Evolutionary conservation across 2,329 filamentous ascomycete genomes (phyloP).

Genomic region (Xylariaceae sp.): DNA sequence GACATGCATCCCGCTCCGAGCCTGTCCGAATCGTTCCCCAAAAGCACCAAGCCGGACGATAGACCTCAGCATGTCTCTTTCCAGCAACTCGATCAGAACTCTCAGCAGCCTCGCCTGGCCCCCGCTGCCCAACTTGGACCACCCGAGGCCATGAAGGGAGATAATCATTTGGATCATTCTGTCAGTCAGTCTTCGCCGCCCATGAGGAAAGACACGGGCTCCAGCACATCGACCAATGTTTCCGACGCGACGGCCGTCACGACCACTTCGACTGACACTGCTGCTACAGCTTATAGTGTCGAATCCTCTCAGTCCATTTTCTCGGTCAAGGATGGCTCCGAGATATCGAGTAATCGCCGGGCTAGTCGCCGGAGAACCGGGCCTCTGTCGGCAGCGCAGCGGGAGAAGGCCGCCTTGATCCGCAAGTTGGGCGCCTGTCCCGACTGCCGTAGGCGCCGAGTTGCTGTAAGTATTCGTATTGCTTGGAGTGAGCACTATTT

Average conservation of each 20-base stretch:
- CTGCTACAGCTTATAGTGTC: conserved; percentile 50
- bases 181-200: conserved; percentile 31
- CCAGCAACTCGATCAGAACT: conserved; percentile 23
- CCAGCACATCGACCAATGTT: conserved; percentile 52
- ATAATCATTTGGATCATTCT: conserved; percentile 25
- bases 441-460: conserved; percentile 55
- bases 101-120: conserved; percentile 25
- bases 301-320: conserved; percentile 56
- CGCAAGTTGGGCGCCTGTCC: conserved; percentile 57
- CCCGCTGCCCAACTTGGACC: conserved; percentile 26
- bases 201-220: conserved; percentile 49
- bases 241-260: conserved; percentile 40
- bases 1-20: conserved; percentile 37
- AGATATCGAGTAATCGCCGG: conserved; percentile 52
- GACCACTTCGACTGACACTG: conserved; percentile 43
- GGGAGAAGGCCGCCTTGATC: conserved; percentile 59
- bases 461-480: conserved; percentile 49
- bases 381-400: conserved; percentile 55
- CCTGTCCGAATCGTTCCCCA: conserved; percentile 35
- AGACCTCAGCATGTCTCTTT: conserved; percentile 29
- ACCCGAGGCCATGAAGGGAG: conserved; percentile 28
- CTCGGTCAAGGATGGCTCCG: conserved; percentile 54
- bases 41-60: conserved; percentile 34
- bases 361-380: conserved; percentile 58
- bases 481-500: conserved; percentile 1